These are phyloP conservation scores for Stephania japonica DNA, from an alignment of 164 flowering plant species.

Conservation along the genomic window DNA sequence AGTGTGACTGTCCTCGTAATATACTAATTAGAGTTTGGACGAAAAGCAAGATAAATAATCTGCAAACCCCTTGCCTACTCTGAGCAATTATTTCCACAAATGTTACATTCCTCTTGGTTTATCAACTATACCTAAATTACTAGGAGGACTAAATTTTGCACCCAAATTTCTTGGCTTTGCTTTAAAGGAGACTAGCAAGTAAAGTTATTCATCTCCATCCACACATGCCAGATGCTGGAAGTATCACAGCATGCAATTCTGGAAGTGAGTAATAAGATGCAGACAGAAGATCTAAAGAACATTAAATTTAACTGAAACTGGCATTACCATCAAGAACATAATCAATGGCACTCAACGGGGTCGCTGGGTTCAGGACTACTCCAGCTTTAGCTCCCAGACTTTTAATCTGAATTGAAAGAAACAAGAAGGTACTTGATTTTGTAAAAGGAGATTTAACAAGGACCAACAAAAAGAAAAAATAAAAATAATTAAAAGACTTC, in stretches of 20 bases:
- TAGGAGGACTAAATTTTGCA: neutral
- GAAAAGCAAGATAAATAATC: no score
- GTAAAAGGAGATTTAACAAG: neutral
- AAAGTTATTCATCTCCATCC: neutral
- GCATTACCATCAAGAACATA: conserved; percentile 92
- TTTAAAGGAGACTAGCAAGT: neutral
- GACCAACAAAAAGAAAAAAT: neutral
- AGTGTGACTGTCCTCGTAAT: neutral
- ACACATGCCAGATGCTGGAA: neutral
- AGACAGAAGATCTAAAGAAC: neutral
- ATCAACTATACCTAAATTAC: neutral
- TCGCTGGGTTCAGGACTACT: conserved; percentile 90
- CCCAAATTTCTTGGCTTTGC: neutral
- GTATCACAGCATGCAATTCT: neutral
- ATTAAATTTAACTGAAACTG: neutral
- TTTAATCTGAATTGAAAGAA: conserved; percentile 53
- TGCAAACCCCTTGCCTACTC: no score
- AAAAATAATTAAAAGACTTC: neutral
- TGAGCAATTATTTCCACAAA: neutral
- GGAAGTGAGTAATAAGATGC: neutral
- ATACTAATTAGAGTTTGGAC: neutral
- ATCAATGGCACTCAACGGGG: conserved; percentile 73
- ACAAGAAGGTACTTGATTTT: neutral
- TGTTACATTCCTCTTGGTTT: neutral
- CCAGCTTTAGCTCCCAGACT: conserved; percentile 97